phyloP scores from a whole-genome alignment of 495 filamentous ascomycete species.

The Peziza echinospora region DNA sequence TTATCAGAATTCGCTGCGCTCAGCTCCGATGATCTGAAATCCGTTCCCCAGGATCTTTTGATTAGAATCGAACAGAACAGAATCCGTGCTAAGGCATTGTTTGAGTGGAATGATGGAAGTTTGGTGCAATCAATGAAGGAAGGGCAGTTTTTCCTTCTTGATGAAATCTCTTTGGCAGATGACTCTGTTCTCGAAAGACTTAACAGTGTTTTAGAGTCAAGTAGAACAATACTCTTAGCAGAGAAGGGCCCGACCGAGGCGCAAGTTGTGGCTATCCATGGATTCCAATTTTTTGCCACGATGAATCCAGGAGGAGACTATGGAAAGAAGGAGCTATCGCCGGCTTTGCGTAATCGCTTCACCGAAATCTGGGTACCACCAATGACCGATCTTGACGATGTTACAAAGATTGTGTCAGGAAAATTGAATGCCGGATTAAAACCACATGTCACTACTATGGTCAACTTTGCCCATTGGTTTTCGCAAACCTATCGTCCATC shows the following conservation, averaged over 20 bases:
- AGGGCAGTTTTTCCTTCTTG: slow-evolving; percentile 76
- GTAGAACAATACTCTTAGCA: slow-evolving; percentile 66
- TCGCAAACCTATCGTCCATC: slow-evolving; percentile 52
- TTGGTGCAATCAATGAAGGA: slow-evolving; percentile 87
- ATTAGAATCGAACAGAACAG: slow-evolving; percentile 37
- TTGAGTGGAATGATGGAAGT: slow-evolving; percentile 91
- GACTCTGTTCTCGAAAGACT: slow-evolving; percentile 91
- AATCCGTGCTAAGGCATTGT: slow-evolving; percentile 52
- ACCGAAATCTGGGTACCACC: slow-evolving; percentile 97
- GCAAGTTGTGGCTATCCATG: slow-evolving; percentile 49
- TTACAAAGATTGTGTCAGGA: slow-evolving; percentile 60
- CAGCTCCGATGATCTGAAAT: slow-evolving; percentile 18
- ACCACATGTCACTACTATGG: slow-evolving; percentile 39
- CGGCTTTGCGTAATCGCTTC: slow-evolving; percentile 85
- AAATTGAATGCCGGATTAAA: slow-evolving; percentile 36
- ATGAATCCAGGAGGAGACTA: slow-evolving; percentile 99
- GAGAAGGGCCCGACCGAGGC: slow-evolving; percentile 77
- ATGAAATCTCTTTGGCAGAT: slow-evolving; percentile 94
- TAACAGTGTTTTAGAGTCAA: slow-evolving; percentile 90
- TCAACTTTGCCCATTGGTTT: slow-evolving; percentile 86
- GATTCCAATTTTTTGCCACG: slow-evolving; percentile 90
- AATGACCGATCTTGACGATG: slow-evolving; percentile 57
- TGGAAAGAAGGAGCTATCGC: slow-evolving; percentile 89
- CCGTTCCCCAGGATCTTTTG: slow-evolving; percentile 29
- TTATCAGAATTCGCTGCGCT: slow-evolving; percentile 9